These are phyloP conservation scores for Leishmania major DNA, from an alignment of 208 protist genomes.

Conservation along the genomic window DNA sequence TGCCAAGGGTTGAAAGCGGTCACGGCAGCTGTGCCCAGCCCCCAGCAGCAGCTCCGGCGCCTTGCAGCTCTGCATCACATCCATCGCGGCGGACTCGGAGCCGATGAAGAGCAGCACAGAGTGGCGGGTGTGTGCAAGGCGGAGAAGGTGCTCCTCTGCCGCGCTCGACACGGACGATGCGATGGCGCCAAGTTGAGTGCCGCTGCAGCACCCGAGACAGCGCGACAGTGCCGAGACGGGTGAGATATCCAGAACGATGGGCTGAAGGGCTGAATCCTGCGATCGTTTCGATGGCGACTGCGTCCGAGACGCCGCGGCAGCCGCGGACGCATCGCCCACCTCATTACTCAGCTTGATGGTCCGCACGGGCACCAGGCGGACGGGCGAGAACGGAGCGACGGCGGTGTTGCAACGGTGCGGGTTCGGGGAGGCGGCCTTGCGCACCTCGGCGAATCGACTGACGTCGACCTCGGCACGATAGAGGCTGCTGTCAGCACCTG, in stretches of 20 bases:
- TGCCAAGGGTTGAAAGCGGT: conserved; percentile 44
- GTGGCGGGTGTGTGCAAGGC: conserved; percentile 57
- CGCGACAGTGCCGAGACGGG: conserved; percentile 39
- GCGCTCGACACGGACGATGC: conserved; percentile 33
- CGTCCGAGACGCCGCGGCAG: not conserved
- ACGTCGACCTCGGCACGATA: conserved; percentile 45
- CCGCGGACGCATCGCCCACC: conserved; percentile 15
- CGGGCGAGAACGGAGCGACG: conserved; percentile 13
- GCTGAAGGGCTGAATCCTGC: conserved; percentile 42
- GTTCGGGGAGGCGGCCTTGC: conserved; percentile 8
- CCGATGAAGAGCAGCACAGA: conserved; percentile 78
- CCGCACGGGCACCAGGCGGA: conserved; percentile 48
- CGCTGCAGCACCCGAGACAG: conserved; percentile 51
- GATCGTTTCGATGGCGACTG: not conserved
- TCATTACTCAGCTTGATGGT: conserved; percentile 57
- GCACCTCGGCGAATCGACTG: conserved; percentile 40
- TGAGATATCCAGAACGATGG: conserved; percentile 73
- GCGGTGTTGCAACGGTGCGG: conserved; percentile 1
- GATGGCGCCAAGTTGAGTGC: conserved; percentile 20
- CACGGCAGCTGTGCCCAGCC: conserved; percentile 17
- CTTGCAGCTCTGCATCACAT: conserved; percentile 33
- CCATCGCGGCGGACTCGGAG: conserved; percentile 41
- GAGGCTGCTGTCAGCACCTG: not conserved
- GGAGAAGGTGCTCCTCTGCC: conserved; percentile 66
- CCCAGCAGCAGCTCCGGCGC: conserved; percentile 56